Evolutionary conservation across 768 basidiomycete genomes (phyloP).

Genomic region (Brasilioporus rufonigricans): DNA sequence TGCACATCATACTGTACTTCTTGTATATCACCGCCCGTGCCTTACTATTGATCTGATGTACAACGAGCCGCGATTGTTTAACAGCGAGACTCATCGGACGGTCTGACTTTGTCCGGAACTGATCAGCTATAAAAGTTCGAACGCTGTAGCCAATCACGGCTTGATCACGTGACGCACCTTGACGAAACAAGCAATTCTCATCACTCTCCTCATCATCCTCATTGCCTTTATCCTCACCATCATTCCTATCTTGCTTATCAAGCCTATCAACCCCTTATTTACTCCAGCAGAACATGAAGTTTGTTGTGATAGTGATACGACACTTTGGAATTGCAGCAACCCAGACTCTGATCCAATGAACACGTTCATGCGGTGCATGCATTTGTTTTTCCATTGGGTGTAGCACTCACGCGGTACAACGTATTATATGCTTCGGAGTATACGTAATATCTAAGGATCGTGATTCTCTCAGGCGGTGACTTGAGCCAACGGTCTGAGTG

Average conservation of each 20-base stretch:
- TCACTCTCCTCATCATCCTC: background rate
- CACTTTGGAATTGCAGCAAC: background rate
- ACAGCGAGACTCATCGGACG: too few species aligned
- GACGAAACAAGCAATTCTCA: too few species aligned
- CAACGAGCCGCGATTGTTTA: too few species aligned
- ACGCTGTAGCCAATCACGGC: too few species aligned
- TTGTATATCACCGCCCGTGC: background rate
- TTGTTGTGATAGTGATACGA: background rate
- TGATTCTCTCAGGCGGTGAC: too few species aligned
- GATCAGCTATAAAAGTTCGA: too few species aligned
- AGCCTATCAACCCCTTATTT: background rate
- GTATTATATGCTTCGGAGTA: background rate
- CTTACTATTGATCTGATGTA: background rate
- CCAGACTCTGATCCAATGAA: background rate
- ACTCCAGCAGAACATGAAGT: background rate
- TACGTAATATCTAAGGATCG: too few species aligned
- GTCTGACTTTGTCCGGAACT: background rate
- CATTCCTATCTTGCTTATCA: background rate
- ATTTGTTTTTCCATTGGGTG: background rate
- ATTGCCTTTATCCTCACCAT: background rate
- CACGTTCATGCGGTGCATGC: background rate
- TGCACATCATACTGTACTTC: background rate
- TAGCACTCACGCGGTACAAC: background rate
- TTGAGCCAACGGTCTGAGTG: too few species aligned
- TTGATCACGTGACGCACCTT: background rate